These are phyloP conservation scores for Neopestalotiopsis sp. DNA, from an alignment of 2,329 filamentous ascomycete genomes.

Conservation along the genomic window DNA sequence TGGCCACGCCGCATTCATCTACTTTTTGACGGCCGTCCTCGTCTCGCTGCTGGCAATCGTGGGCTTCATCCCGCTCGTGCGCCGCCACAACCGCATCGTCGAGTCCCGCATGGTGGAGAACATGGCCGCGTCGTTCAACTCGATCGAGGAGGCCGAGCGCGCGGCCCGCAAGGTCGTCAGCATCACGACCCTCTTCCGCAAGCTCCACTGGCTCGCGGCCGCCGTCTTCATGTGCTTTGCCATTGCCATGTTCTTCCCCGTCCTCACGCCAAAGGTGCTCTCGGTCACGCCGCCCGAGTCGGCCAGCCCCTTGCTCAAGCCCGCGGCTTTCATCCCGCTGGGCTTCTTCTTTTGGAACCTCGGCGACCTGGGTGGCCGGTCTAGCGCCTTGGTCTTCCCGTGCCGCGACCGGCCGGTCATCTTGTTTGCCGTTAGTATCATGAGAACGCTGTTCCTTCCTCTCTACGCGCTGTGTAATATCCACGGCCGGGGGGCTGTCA, in stretches of 20 bases:
- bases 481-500: constrained; percentile 72
- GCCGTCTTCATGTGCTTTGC: constrained; percentile 82
- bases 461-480: constrained; percentile 92
- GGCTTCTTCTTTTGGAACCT: constrained; percentile 93
- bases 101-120: constrained; percentile 53
- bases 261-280: constrained; percentile 78
- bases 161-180: constrained; percentile 54
- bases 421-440: constrained; percentile 71
- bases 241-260: constrained; percentile 92
- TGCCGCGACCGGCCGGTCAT: constrained; percentile 65
- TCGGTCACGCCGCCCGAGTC: constrained; percentile 46
- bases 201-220: constrained; percentile 79
- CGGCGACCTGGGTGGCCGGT: constrained; percentile 81
- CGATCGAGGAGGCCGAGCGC: constrained; percentile 59
- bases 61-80: constrained; percentile 76
- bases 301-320: constrained; percentile 67
- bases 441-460: constrained; percentile 75
- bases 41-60: constrained; percentile 74
- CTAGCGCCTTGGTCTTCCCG: constrained; percentile 64
- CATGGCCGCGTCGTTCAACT: constrained; percentile 56
- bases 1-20: constrained; percentile 80
- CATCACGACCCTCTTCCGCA: constrained; percentile 72
- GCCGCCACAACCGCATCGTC: constrained; percentile 60
- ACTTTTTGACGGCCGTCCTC: constrained; percentile 85
- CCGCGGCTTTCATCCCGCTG: constrained; percentile 84